These are phyloP conservation scores for Cardiospermum halicacabum DNA, from an alignment of 345 rosid genomes.

Conservation along the genomic window DNA sequence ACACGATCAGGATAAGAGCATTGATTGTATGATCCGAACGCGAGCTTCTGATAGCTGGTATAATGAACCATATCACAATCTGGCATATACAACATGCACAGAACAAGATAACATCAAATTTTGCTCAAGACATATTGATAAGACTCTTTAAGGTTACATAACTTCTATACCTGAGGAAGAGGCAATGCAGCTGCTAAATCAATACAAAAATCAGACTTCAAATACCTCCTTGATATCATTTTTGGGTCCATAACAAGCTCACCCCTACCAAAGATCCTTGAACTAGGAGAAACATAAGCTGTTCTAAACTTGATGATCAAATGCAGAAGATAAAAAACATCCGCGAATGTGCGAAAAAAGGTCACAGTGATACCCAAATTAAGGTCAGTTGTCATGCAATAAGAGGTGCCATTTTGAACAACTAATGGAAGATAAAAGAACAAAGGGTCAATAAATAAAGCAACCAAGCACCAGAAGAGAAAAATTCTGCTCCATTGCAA, in stretches of 20 bases:
- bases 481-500: conserved; percentile 66
- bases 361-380: conserved; percentile 68
- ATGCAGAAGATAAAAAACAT: conserved; percentile 57
- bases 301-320: conserved; percentile 68
- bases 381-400: conserved; percentile 55
- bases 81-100: conserved; percentile 25
- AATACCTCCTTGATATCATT: conserved; percentile 55
- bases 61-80: conserved; percentile 82
- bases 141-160: no score
- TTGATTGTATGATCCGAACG: conserved; percentile 65
- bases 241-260: conserved; percentile 71
- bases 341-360: conserved; percentile 65
- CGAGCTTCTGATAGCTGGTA: conserved; percentile 60
- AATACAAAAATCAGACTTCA: conserved; percentile 62
- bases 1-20: conserved; percentile 70
- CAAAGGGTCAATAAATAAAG: conserved; percentile 83
- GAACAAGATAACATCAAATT: not conserved
- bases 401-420: conserved; percentile 29
- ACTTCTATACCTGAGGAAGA: conserved; percentile 95
- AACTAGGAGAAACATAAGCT: conserved; percentile 68
- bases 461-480: conserved; percentile 67
- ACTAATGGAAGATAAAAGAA: conserved; percentile 75
- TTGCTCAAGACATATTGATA: no score
- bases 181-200: conserved; percentile 73
- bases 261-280: conserved; percentile 80